phyloP scores from a whole-genome alignment of 495 filamentous ascomycete genomes.

The Penicillium atrosanguineum region DNA sequence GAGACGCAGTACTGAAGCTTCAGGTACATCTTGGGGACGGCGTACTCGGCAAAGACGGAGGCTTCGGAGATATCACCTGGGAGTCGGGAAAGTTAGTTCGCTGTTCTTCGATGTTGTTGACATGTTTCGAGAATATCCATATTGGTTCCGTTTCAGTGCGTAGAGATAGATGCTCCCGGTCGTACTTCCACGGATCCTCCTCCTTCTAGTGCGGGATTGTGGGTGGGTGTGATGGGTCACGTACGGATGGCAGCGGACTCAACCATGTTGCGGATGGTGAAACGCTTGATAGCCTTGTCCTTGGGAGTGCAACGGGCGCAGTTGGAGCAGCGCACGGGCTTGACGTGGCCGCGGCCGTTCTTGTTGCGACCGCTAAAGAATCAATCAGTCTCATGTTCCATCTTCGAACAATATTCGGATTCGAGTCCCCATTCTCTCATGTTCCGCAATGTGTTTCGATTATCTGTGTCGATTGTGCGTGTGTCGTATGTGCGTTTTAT shows the following conservation, averaged over 20 bases:
- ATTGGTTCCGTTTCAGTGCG: neutral
- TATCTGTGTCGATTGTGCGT: conserved; percentile 1
- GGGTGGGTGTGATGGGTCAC: conserved; percentile 41
- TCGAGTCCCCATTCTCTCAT: conserved; percentile 21
- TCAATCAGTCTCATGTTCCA: conserved; percentile 18
- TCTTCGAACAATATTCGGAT: conserved; percentile 9
- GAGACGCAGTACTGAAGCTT: conserved; percentile 99
- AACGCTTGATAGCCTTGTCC: conserved; percentile 99
- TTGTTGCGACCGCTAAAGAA: conserved; percentile 89
- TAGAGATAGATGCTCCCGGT: neutral
- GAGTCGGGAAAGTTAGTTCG: conserved; percentile 7
- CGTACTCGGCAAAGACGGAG: conserved; percentile 98
- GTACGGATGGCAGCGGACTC: conserved; percentile 99
- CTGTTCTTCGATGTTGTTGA: neutral
- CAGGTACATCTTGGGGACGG: conserved; percentile 99
- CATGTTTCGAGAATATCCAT: neutral
- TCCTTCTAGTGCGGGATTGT: neutral
- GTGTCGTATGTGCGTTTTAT: conserved; percentile 14
- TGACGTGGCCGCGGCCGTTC: conserved; percentile 99
- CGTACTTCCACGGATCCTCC: neutral
- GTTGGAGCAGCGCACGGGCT: conserved; percentile 99
- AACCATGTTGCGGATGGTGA: conserved; percentile 99
- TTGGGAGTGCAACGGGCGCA: conserved; percentile 99
- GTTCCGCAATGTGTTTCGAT: conserved; percentile 23
- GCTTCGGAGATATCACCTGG: conserved; percentile 99